A percentile compares a stretch with the other conserved stretches of the same genome.
These are phyloP conservation scores for Cucumis melo DNA, from an alignment of 306 rosid genomes.

Conservation along the genomic window DNA sequence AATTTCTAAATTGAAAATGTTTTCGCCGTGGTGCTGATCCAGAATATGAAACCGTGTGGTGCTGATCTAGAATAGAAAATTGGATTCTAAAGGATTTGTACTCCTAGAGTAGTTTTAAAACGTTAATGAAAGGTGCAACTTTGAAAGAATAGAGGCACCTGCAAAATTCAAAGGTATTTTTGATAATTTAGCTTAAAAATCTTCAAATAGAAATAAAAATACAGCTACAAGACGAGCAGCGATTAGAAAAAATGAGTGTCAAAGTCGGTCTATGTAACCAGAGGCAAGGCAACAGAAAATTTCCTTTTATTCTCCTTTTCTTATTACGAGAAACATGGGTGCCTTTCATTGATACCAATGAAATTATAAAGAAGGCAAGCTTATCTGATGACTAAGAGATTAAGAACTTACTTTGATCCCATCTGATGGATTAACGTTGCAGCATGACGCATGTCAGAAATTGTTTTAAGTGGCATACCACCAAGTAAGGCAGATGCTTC, in stretches of 20 bases:
- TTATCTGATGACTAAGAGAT: neutral
- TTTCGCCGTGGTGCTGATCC: no score
- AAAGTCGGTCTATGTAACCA: neutral
- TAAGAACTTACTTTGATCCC: constrained; percentile 62
- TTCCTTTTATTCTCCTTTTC: neutral
- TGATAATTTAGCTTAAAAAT: neutral
- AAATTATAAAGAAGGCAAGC: neutral
- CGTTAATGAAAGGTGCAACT: neutral
- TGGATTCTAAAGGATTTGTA: no score
- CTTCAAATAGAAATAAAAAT: neutral
- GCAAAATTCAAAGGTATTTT: neutral
- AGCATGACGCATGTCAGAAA: constrained; percentile 77
- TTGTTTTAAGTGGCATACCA: constrained; percentile 45
- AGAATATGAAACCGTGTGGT: no score
- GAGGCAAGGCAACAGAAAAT: neutral
- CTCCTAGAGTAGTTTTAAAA: no score
- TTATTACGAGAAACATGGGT: neutral
- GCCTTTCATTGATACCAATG: neutral
- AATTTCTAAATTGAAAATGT: no score
- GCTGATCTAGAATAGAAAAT: no score
- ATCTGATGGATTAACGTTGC: constrained; percentile 60
- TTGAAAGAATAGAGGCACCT: neutral
- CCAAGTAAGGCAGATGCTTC: constrained; percentile 83
- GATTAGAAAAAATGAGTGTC: neutral
- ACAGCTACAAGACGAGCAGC: neutral